Conservation (phyloP, 169 alveolate species). For the Condylostoma magnum region DNA sequence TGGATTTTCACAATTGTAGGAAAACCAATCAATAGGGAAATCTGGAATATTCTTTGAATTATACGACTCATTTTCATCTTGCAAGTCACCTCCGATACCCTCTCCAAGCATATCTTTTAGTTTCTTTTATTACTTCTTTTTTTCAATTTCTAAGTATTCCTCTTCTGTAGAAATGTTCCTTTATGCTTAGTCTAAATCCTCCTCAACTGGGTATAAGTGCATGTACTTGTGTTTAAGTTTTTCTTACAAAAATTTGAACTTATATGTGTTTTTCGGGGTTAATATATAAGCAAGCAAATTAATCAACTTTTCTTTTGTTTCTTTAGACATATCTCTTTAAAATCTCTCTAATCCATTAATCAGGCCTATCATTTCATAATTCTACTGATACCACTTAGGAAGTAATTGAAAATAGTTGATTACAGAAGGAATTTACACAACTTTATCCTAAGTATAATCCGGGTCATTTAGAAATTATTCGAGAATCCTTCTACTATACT, state of each 20-base stretch:
- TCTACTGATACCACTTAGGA: neutral
- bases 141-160: too few species aligned
- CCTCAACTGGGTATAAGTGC: neutral
- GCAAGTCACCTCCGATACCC: neutral
- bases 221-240: neutral
- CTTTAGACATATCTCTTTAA: neutral
- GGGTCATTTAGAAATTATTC: neutral
- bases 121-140: neutral
- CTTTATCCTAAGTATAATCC: neutral
- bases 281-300: neutral
- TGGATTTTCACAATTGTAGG: conserved; percentile 8
- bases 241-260: neutral
- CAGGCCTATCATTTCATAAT: neutral
- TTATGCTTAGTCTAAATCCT: neutral
- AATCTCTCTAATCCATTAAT: neutral
- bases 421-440: neutral
- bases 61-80: neutral
- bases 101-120: neutral
- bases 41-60: neutral
- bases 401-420: neutral
- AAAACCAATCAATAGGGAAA: conserved; percentile 1
- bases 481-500: neutral
- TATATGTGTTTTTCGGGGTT: neutral
- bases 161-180: neutral
- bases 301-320: neutral